phyloP scores from a whole-genome alignment of 768 basidiomycete species.

The Trametes meyenii region DNA sequence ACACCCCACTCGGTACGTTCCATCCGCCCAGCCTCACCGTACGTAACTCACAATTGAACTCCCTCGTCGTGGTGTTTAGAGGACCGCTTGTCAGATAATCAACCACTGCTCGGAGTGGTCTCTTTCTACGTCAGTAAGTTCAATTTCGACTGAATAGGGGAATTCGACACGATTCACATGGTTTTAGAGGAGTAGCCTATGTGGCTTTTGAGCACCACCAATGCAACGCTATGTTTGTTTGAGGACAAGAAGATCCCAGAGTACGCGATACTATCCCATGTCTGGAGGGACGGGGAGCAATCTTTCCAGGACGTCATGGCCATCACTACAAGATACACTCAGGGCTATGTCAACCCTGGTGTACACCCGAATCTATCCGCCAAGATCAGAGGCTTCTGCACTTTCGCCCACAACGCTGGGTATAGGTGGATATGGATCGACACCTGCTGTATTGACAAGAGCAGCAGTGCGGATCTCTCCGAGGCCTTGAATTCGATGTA shows the following conservation, averaged over 20 bases:
- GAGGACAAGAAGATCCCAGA: background rate
- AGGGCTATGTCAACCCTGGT: background rate
- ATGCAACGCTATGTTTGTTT: constrained; percentile 1
- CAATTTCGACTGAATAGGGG: background rate
- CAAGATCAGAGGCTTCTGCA: constrained; percentile 10
- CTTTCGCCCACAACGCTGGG: background rate
- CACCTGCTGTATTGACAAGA: constrained; percentile 21
- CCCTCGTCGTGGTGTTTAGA: too few species aligned
- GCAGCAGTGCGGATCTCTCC: constrained; percentile 17
- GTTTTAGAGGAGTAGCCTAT: background rate
- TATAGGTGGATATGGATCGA: constrained; percentile 17
- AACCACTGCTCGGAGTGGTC: background rate
- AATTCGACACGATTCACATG: background rate
- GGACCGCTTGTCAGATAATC: too few species aligned
- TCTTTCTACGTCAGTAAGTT: background rate
- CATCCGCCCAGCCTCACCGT: too few species aligned
- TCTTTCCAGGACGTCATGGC: constrained; percentile 12
- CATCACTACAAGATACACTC: background rate
- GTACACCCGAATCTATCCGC: background rate
- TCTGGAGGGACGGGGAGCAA: constrained; percentile 15
- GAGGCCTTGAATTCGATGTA: constrained; percentile 20
- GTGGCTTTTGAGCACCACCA: constrained; percentile 7
- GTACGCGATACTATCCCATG: constrained; percentile 14
- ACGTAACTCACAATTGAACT: too few species aligned
- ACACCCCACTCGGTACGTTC: too few species aligned